These are phyloP conservation scores for Incumbomyces delicatus DNA, from an alignment of 2,329 filamentous ascomycete species.

Conservation along the genomic window DNA sequence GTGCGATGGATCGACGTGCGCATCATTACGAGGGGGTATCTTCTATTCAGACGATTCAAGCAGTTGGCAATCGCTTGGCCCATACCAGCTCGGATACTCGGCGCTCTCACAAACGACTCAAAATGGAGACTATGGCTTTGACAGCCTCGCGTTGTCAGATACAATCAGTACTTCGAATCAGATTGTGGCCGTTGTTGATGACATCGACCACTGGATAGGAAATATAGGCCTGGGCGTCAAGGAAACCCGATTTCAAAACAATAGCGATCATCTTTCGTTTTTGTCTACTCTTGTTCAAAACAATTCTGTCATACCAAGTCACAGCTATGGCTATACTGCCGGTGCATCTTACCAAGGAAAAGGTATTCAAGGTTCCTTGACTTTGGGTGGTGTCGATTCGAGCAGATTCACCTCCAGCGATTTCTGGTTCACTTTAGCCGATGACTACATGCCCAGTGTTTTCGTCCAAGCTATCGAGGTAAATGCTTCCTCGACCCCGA, in stretches of 20 bases:
- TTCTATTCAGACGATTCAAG: constrained; percentile 26
- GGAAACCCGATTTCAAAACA: constrained; percentile 21
- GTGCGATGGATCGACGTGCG: constrained; percentile 23
- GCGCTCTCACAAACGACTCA: constrained; percentile 14
- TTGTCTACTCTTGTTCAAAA: constrained; percentile 23
- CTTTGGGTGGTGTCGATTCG: constrained; percentile 25
- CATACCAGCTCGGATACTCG: constrained; percentile 22
- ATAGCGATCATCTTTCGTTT: constrained; percentile 19
- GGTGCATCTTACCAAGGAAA: constrained; percentile 25
- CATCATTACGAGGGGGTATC: constrained; percentile 22
- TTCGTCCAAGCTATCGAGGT: constrained; percentile 24
- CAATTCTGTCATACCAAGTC: constrained; percentile 22
- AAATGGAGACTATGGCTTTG: constrained; percentile 28
- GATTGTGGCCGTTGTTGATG: constrained; percentile 25
- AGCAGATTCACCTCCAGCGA: constrained; percentile 24
- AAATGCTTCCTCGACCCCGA: constrained; percentile 13
- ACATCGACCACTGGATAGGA: constrained; percentile 27
- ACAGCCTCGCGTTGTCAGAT: constrained; percentile 24
- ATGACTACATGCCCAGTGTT: constrained; percentile 25
- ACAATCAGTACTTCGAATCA: constrained; percentile 22
- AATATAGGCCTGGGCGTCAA: constrained; percentile 24
- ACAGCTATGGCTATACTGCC: constrained; percentile 28
- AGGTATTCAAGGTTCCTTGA: constrained; percentile 25
- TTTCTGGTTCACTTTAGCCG: constrained; percentile 23
- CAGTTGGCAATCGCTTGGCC: constrained; percentile 23